Conservation (phyloP, 139 green algal genomes). For the Chlamydomonas schloesseri region DNA sequence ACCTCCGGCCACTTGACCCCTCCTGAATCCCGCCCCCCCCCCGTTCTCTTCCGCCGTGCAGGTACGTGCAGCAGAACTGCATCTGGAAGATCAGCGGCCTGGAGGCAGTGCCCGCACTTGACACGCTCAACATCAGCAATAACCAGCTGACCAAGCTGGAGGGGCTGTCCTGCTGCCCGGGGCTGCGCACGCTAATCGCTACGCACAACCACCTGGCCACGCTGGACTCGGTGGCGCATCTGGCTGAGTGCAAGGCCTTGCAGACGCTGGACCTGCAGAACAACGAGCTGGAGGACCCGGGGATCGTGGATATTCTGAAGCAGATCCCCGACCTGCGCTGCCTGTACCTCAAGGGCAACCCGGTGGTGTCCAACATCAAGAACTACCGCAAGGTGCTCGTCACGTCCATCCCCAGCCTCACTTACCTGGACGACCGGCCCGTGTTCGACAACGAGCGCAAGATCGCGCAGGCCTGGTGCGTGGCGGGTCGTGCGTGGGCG, state of each 20-base stretch:
- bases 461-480: conserved; percentile 82
- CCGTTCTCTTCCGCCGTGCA: too few relatives aligned
- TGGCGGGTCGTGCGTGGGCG: not conserved
- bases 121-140: conserved; percentile 88
- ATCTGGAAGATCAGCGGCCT: conserved; percentile 65
- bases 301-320: conserved; percentile 62
- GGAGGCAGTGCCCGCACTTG: conserved; percentile 68
- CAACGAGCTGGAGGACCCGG: conserved; percentile 79
- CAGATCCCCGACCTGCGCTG: conserved; percentile 81
- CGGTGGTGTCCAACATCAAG: conserved; percentile 75
- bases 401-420: conserved; percentile 67
- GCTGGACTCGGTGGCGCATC: conserved; percentile 57
- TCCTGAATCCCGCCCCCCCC: not conserved
- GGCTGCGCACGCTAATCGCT: conserved; percentile 76
- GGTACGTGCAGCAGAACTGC: conserved; percentile 90
- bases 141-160: conserved; percentile 79
- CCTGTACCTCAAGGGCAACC: conserved; percentile 92
- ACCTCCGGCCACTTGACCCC: too few relatives aligned
- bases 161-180: conserved; percentile 58
- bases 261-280: conserved; percentile 83
- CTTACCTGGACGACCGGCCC: conserved; percentile 91
- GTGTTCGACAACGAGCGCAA: conserved; percentile 83
- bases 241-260: conserved; percentile 65
- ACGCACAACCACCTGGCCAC: conserved; percentile 75
- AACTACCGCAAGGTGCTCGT: conserved; percentile 87